Base-by-base conservation (phyloP, 345 rosid species). In the Syzygium grande region DNA sequence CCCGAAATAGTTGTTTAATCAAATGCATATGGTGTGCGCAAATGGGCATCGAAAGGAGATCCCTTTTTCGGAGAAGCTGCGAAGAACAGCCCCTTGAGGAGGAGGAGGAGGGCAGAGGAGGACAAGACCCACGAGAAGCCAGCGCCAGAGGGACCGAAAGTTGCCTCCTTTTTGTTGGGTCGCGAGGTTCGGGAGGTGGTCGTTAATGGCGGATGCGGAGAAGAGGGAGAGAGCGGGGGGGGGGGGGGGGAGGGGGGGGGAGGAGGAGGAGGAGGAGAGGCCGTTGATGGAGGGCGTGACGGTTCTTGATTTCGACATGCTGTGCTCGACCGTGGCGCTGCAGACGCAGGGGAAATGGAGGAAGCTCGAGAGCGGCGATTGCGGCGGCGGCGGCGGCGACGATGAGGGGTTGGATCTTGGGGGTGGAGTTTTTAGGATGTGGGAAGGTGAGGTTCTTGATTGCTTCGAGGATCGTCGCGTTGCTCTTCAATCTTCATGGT, bases 361-460 rank as follows among this genome's bases (percentile, higher is more conserved):
- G 90, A 92, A 88, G 51, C 88, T 92, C 6, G 91, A 92, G 30
- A 90, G 88, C 84, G 88, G 85, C 0, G 94, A 91, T 25, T 23
- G n/a, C 21, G 8, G 91, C 29, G 15, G 93, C 84, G 92, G 85
- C 3, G 93, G 87, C 6, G 88, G 77, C 2, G 89, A 14, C 23
- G 89, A 90, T 22, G 95, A 89, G 19, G 97, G 90, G 6, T 93
- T 89, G 14, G 95, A 91, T 63, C 88, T 91, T 54, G 96, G 96
- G 9, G 95, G 94, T 15, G 96, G 95, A 51, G 98, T 95, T 84
- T 94, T 96, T 5, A 93, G 99, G 91, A 92, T 97, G 95, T 97
- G 99, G 99, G 99, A 97, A 93, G 98, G 98, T 58, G 96, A 93
- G 87, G 93, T 95, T 30, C 93, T 94, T 85, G 98, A 94, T 90